Evolutionary conservation across 139 green algal species (phyloP), one percentile per base, ranked within the genome.

Genomic region (Nannochloris sp.): DNA sequence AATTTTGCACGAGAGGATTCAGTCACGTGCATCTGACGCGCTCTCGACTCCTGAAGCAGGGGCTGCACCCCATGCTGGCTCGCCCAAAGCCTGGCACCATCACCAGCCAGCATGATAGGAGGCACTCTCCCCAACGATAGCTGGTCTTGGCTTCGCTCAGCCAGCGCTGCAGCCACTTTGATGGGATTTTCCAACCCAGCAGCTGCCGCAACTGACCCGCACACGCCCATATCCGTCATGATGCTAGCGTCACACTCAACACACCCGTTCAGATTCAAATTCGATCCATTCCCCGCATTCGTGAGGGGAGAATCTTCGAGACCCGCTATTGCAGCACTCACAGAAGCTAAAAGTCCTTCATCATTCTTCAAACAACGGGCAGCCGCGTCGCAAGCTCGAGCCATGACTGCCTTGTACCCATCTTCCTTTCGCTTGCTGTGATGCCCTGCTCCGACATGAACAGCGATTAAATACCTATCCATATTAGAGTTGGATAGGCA

Each of bases 241-340:
- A 91, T 51, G 58, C 73, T 77, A 2, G 88, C 88, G 59, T 95
- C 88, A 63, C 82, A 89, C 66, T 95, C 87, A 23, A 93, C 88
- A 9, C n/a, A 2, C 1, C 89, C 88, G 2, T 46, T 20, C 9
- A 81, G 25, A 6, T 74, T 89, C 12, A 96, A 74, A 59, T 89
- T 91, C 26, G 85, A 89, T 26, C 87, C 88, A 0, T 45, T 56
- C 14, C 85, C 88, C 2, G 88, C 87, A 60, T 95, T 95, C 20
- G 74, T 84, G 5, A 72, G 29, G 0, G 71, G 43, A n/a, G 56
- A 66, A 49, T 91, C 81, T 74, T 91, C 85, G 3, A 91, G 59
- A 12, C 69, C 49, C 0, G 46, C 44, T 2, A 89, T 72, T 25
- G 83, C 85, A 14, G 59, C 66, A 26, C 60, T 69, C 14, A 88